Percentiles rank a stretch among this genome's conserved stretches.
These are phyloP conservation scores for Nadsonia starkeyi-henricii DNA, from an alignment of 1,139 yeast genomes.

Conservation along the genomic window DNA sequence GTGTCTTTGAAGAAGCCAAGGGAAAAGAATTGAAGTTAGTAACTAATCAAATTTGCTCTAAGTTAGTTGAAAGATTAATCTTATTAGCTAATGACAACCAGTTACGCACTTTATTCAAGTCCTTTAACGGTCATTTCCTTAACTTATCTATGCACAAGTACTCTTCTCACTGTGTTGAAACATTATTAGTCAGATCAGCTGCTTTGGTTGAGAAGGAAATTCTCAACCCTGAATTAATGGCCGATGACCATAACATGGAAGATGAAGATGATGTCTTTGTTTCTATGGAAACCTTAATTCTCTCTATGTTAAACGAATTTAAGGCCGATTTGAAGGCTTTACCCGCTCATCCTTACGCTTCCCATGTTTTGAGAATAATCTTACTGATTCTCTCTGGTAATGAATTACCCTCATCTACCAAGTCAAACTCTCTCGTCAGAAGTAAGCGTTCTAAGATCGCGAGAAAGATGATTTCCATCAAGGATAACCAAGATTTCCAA, in stretches of 20 bases:
- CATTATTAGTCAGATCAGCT: conserved; percentile 64
- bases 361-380: conserved; percentile 70
- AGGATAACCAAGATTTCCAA: conserved; percentile 33
- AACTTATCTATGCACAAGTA: conserved; percentile 78
- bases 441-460: conserved; percentile 83
- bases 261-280: conserved; percentile 28
- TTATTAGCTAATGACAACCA: conserved; percentile 51
- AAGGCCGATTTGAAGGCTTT: conserved; percentile 44
- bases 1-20: conserved; percentile 71
- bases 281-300: conserved; percentile 50
- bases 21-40: conserved; percentile 89
- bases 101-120: conserved; percentile 44
- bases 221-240: conserved; percentile 18
- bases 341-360: conserved; percentile 67
- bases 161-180: conserved; percentile 87
- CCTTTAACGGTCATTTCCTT: conserved; percentile 57
- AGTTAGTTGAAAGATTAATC: conserved; percentile 77
- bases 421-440: conserved; percentile 56
- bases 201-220: conserved; percentile 63
- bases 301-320: conserved; percentile 53
- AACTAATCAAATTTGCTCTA: conserved; percentile 89
- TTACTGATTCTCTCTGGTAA: conserved; percentile 64
- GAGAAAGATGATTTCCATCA: conserved; percentile 81
- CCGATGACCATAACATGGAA: conserved; percentile 13
- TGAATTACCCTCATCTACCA: conserved; percentile 63